phyloP scores from a whole-genome alignment of 305 asterid genomes.

The Ilex paraguariensis region DNA sequence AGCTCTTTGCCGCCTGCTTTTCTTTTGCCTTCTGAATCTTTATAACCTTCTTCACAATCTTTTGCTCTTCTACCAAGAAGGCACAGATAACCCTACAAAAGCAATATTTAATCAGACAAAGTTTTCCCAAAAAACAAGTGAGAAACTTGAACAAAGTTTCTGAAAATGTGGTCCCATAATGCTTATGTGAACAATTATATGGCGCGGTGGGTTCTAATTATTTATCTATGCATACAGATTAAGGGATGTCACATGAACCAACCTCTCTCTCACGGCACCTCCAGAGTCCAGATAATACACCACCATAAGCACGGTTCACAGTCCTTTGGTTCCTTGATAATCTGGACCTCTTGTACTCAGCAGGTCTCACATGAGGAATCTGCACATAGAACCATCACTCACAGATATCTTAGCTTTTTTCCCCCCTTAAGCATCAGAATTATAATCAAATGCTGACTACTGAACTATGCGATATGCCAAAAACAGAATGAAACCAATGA shows the following conservation, averaged over 20 bases:
- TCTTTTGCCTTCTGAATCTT: slow-evolving; percentile 73
- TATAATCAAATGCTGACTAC: too few species aligned
- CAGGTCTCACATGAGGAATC: slow-evolving; percentile 75
- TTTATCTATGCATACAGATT: not conserved
- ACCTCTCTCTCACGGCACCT: slow-evolving; percentile 63
- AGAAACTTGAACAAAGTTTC: too few species aligned
- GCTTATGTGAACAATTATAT: too few species aligned
- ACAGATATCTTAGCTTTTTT: too few species aligned
- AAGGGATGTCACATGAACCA: not conserved
- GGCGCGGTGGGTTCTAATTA: too few species aligned
- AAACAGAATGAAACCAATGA: too few species aligned
- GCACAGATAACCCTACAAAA: slow-evolving; percentile 40
- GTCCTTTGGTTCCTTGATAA: slow-evolving; percentile 59
- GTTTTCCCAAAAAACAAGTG: too few species aligned
- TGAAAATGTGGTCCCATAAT: too few species aligned
- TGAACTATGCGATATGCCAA: too few species aligned
- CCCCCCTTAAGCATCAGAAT: too few species aligned
- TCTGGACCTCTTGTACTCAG: slow-evolving; percentile 77
- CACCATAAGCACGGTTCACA: slow-evolving; percentile 71
- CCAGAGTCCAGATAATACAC: slow-evolving; percentile 63
- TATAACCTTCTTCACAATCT: slow-evolving; percentile 55
- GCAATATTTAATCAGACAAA: not conserved
- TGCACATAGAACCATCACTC: slow-evolving; percentile 7
- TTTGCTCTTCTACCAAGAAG: slow-evolving; percentile 52
- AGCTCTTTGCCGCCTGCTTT: slow-evolving; percentile 38